Evolutionary conservation across 306 rosid species (phyloP), one percentile per base, ranked within the genome.

Genomic region (Pueraria montana): DNA sequence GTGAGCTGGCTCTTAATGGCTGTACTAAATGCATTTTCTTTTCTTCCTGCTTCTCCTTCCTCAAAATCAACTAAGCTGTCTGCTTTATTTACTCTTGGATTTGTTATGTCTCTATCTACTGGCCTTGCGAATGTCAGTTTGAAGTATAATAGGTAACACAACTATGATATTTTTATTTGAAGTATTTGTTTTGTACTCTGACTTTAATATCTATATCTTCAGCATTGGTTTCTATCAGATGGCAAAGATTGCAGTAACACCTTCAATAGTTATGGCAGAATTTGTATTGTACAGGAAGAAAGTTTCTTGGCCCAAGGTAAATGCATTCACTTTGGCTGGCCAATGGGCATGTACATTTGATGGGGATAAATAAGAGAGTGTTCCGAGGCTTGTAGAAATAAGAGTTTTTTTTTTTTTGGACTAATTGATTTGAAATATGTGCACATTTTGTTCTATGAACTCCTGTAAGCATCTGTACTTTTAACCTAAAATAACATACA

Each of bases 151-250:
- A 94, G 98, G 98, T 91, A 84, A 85, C 73, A 27, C 30, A 56
- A 64, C 55, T 65, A 8, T 63, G 49, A 38, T 70, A 40, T 85
- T 72, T 18, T 79, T 82, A 21, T 64, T 18, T 50, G 6, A 61
- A 48, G 4, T 78, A 16, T 56, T 43, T 74, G 43, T 77, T 65
- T 36, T n/a, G 43, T 48, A 79, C 58, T 23, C 87, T 64, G 63
- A 85, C 14, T 70, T 87, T 85, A 67, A 76, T 82, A 18, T 76
- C 86, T 73, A 6, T 81, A 49, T 87, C 83, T 88, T 65, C 97
- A 92, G 98, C 86, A 90, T 94, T 84, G 97, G 98, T 38, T 92
- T 94, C 77, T 94, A 92, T 89, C 97, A 94, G 92, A 94, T 94
- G 97, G 91, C 98, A 75, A 94, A 94, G 88, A 94, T 94, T 61